phyloP scores from a whole-genome alignment of 306 rosid genomes.

The Rosa lucieae region DNA sequence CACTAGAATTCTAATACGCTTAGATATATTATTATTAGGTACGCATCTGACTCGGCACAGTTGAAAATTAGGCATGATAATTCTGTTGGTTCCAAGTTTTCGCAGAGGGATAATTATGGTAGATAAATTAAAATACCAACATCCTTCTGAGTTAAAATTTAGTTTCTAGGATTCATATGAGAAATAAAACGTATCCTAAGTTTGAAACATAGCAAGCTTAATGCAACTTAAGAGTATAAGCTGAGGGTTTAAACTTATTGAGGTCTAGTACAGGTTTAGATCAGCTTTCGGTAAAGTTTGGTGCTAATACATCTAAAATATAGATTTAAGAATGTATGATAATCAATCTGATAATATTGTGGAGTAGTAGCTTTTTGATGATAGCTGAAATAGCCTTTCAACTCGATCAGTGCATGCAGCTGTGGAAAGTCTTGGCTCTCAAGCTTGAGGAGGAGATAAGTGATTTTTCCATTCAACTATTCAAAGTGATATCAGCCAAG shows the following conservation, averaged over 20 bases:
- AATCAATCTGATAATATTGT: background rate
- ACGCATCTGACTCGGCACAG: background rate
- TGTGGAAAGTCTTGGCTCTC: constrained; percentile 15
- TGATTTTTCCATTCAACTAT: constrained; percentile 30
- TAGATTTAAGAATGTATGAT: background rate
- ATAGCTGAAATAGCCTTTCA: constrained; percentile 39
- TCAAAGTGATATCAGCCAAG: background rate
- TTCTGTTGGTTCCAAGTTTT: background rate
- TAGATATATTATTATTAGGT: background rate
- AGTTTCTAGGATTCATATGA: background rate
- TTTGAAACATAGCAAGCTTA: background rate
- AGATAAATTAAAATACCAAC: background rate
- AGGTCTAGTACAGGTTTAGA: background rate
- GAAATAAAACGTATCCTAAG: background rate
- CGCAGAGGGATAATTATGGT: background rate
- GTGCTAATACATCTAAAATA: background rate
- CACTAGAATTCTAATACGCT: background rate
- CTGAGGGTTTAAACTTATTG: background rate
- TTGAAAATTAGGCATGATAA: background rate
- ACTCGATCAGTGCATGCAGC: constrained; percentile 10
- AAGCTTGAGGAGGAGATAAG: constrained; percentile 21
- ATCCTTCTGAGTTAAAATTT: background rate
- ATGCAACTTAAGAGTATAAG: background rate
- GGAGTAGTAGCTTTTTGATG: constrained; percentile 17
- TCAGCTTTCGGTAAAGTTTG: constrained; percentile 7